Percentiles rank a stretch among this genome's conserved stretches.
Conservation (phyloP, 345 rosid species). For the Corymbia maculata region DNA sequence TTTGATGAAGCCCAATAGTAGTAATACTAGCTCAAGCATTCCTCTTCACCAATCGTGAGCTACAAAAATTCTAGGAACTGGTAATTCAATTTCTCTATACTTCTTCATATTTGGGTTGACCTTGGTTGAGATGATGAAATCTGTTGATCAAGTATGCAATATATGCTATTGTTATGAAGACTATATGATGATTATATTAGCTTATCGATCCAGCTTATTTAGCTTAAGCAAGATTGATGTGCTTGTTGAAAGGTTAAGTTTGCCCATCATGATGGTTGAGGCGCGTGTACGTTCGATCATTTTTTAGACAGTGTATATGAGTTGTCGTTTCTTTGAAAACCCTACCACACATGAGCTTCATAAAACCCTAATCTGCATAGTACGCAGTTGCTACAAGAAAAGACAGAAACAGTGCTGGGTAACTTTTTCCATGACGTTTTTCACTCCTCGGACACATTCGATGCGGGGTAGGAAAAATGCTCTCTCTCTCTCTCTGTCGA, state of each 20-base stretch:
- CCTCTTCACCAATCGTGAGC: slow-evolving; percentile 28
- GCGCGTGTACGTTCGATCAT: neutral
- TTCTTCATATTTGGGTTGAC: neutral
- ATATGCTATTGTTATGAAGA: neutral
- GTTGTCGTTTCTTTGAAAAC: slow-evolving; percentile 6
- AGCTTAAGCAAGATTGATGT: neutral
- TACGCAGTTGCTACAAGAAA: neutral
- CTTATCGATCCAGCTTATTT: neutral
- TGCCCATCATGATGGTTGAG: neutral
- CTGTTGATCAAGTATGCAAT: neutral
- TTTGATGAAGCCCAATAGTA: slow-evolving; percentile 16
- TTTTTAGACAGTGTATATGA: neutral
- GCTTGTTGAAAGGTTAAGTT: neutral
- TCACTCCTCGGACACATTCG: neutral
- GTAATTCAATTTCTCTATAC: neutral
- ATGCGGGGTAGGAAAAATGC: neutral
- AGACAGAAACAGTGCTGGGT: neutral
- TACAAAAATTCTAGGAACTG: neutral
- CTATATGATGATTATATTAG: neutral
- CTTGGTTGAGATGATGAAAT: neutral
- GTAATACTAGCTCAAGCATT: slow-evolving; percentile 22
- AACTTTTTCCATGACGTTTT: slow-evolving; percentile 2
- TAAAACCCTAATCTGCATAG: slow-evolving; percentile 35
- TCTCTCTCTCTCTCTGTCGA: neutral
- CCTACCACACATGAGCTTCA: slow-evolving; percentile 11